Evolutionary conservation across 805 yeast species (phyloP), one percentile per base, ranked within the genome.

Genomic region (Suhomyces sp.): DNA sequence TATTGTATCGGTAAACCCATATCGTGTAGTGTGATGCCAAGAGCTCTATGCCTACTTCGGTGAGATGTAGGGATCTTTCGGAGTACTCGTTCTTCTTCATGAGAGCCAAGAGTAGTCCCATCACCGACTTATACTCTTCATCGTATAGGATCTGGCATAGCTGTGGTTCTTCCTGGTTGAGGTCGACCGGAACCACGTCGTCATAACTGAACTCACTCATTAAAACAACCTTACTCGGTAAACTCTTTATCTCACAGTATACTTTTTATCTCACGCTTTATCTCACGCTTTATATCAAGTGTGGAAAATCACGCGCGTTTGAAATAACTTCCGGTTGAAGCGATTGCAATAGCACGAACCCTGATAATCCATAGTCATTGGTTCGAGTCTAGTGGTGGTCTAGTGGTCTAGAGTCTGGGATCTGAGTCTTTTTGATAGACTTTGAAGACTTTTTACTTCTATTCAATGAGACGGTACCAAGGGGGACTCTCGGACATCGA

Each of bases 21-120:
- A 86, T 86, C 0, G 97, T 87, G 66, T 94, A 94, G 67, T 93
- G 97, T 0, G 97, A 96, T 0, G 97, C 91, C 38, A 89, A 86
- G 51, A 80, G 62, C 12, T 72, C 79, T 48, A 94, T 86, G 2
- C 87, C 86, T 24, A 70, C 68, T 12, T 80, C 76, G 0, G 96
- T 87, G 42, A 91, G 69, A 17, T 77, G 79, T 22, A 90, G 69
- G 0, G 96, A 90, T 54, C 98, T 74, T 41, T 81, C 84, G 0
- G 90, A 80, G 59, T 78, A 74, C 64, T 90, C 97, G 27, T 82
- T 72, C 15, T 65, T 58, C 9, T 72, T 69, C 77, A 88, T 76
- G 17, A 90, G 66, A 0, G 87, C 84, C 23, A 90, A 71, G 7
- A 88, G 69, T 4, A 79, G 66, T 1, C 87, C 88, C 79, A 88